A percentile compares a stretch with the other conserved stretches of the same genome.
Evolutionary conservation across 176 grass and related monocot genomes (phyloP).

Genomic region (Lolium rigidum): DNA sequence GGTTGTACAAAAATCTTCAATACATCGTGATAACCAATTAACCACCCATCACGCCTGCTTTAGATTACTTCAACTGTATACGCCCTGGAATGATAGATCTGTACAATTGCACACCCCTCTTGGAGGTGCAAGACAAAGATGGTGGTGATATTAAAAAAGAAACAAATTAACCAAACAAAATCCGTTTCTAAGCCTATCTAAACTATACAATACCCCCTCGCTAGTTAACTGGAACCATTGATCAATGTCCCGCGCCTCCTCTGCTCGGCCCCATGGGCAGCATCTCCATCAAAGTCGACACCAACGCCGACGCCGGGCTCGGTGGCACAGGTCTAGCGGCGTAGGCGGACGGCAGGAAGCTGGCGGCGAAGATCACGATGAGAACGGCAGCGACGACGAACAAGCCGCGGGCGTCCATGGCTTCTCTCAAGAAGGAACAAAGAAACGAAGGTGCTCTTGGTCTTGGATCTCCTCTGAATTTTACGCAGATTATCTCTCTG

Average conservation of each 20-base stretch:
- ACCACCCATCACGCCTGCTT: no score
- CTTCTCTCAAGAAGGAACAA: background rate
- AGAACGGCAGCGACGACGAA: background rate
- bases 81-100: background rate
- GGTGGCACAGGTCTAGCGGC: conserved; percentile 49
- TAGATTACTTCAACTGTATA: background rate
- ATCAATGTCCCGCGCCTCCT: conserved; percentile 55
- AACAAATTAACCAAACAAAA: background rate
- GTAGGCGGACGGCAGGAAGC: conserved; percentile 40
- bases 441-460: background rate
- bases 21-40: background rate
- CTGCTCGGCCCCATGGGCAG: background rate
- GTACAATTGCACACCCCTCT: background rate
- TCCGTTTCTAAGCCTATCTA: background rate
- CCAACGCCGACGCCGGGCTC: conserved; percentile 45
- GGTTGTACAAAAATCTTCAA: background rate
- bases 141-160: background rate
- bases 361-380: background rate
- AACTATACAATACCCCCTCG: background rate
- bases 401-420: conserved; percentile 30
- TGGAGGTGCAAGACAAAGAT: background rate
- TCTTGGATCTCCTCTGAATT: background rate
- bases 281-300: conserved; percentile 52
- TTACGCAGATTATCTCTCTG: no score
- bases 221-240: background rate